A percentile compares a stretch with the other conserved stretches of the same genome.
Conservation (phyloP, 2,329 filamentous ascomycete genomes). For the Microdochium bolleyi region DNA sequence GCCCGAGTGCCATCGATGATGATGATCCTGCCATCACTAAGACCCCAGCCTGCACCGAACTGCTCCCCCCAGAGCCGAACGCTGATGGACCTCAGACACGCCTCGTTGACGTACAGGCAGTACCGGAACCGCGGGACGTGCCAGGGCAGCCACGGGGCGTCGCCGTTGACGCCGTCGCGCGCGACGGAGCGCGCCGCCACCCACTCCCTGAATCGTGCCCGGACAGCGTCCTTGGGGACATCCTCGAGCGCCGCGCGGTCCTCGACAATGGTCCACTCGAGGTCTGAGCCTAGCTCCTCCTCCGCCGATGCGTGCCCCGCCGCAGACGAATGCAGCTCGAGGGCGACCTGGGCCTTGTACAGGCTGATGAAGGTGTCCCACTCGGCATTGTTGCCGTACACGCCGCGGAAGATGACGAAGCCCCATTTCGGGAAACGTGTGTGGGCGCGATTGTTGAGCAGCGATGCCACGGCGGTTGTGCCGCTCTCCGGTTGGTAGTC, state of each 20-base stretch:
- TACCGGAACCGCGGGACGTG: not conserved
- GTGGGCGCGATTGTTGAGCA: not conserved
- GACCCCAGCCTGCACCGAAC: not conserved
- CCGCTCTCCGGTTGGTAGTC: not conserved
- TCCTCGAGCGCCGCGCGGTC: slow-evolving; percentile 2
- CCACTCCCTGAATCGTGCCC: slow-evolving; percentile 47
- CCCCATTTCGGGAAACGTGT: not conserved
- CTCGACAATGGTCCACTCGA: slow-evolving; percentile 35
- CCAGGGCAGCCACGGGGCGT: not conserved
- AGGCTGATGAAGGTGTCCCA: not conserved
- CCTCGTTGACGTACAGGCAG: not conserved
- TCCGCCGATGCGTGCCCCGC: no score
- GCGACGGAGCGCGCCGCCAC: slow-evolving; percentile 31
- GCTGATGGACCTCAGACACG: not conserved
- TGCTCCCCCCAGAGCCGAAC: not conserved
- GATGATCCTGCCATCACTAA: not conserved
- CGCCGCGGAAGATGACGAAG: not conserved
- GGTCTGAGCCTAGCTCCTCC: not conserved
- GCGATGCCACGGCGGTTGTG: not conserved
- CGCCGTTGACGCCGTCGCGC: slow-evolving; percentile 5
- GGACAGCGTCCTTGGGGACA: slow-evolving; percentile 4
- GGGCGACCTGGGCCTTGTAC: not conserved
- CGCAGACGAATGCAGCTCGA: not conserved
- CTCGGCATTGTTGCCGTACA: not conserved
- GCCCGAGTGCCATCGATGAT: not conserved